Evolutionary conservation across 306 rosid genomes (phyloP).

Genomic region (Begonia masoniana): DNA sequence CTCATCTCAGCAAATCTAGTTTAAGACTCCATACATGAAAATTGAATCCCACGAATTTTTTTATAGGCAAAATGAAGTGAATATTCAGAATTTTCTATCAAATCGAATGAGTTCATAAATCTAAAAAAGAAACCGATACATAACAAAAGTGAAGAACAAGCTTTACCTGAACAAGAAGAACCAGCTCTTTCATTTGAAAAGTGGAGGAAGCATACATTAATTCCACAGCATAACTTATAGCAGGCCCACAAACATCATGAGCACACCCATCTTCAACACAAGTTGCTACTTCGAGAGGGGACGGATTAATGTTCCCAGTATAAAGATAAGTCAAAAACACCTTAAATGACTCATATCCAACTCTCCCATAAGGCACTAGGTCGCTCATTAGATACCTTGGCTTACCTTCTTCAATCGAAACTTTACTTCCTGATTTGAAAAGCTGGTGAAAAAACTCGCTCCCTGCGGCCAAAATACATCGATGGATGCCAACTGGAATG

Average conservation of each 20-base stretch:
- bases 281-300: slow-evolving; percentile 58
- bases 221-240: slow-evolving; percentile 67
- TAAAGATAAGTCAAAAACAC: slow-evolving; percentile 73
- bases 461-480: slow-evolving; percentile 67
- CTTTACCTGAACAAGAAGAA: slow-evolving; percentile 62
- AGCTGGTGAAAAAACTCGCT: slow-evolving; percentile 67
- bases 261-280: slow-evolving; percentile 66
- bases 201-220: slow-evolving; percentile 77
- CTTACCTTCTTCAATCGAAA: slow-evolving; percentile 36
- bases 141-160: slow-evolving; percentile 6
- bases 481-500: slow-evolving; percentile 45
- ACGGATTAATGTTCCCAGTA: slow-evolving; percentile 63
- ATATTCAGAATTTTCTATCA: no score
- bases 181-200: slow-evolving; percentile 82
- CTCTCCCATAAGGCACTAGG: slow-evolving; percentile 43
- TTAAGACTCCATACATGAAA: no score
- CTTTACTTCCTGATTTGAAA: slow-evolving; percentile 42
- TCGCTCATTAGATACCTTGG: slow-evolving; percentile 60
- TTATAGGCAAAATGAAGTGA: no score
- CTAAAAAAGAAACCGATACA: neutral
- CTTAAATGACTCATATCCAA: slow-evolving; percentile 61
- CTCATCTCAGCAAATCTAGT: no score
- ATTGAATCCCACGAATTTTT: no score
- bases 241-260: slow-evolving; percentile 80
- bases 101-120: no score